A percentile compares a stretch with the other conserved stretches of the same genome.
These are phyloP conservation scores for Orbilia quercus DNA, from an alignment of 2,329 filamentous ascomycete genomes.

Conservation along the genomic window DNA sequence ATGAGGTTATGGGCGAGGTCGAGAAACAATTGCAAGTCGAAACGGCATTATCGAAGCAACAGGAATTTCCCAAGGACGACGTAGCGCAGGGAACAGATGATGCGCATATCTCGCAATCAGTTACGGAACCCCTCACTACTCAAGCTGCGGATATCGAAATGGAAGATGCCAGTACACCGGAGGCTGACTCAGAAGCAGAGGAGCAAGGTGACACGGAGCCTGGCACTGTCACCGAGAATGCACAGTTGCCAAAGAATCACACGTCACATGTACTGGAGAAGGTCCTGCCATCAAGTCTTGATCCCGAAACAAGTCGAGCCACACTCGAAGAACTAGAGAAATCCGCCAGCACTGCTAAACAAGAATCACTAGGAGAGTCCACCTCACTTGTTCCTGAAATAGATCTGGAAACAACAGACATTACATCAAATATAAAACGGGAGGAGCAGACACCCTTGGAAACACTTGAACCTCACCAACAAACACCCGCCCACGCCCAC, in stretches of 20 bases:
- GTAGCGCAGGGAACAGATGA: conserved; percentile 3
- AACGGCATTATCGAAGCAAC: conserved; percentile 51
- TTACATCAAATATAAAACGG: conserved; percentile 20
- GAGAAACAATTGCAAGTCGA: conserved; percentile 55
- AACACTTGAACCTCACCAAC: conserved; percentile 4
- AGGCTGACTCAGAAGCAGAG: neutral
- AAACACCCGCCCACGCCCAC: neutral
- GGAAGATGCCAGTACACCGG: conserved; percentile 15
- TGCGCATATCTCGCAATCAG: neutral
- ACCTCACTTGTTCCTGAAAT: neutral
- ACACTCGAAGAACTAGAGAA: neutral
- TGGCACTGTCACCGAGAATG: neutral
- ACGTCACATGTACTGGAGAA: neutral
- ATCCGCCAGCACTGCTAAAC: neutral
- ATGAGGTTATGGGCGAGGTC: conserved; percentile 50
- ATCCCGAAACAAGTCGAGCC: too few species aligned
- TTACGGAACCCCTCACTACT: neutral
- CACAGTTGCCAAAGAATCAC: neutral
- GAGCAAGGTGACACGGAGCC: neutral
- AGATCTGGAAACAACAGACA: conserved; percentile 1
- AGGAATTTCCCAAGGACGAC: conserved; percentile 9
- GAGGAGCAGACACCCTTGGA: conserved; percentile 36
- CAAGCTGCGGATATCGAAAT: conserved; percentile 41
- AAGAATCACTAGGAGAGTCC: neutral
- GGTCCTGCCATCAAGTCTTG: neutral